These are phyloP conservation scores for Zygoascus bituminiphila DNA, from an alignment of 805 yeast species.

Conservation along the genomic window DNA sequence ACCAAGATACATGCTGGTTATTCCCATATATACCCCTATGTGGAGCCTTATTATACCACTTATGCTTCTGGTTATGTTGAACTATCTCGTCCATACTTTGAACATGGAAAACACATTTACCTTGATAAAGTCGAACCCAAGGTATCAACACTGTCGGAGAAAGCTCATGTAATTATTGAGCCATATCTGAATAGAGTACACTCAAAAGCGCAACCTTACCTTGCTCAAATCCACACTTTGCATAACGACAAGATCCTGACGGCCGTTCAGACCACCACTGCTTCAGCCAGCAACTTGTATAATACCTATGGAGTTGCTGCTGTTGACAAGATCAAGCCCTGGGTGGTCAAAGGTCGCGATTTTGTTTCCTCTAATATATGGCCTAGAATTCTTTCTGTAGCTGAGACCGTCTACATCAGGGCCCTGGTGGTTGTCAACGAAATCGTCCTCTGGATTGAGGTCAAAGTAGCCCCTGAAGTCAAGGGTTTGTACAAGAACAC, in stretches of 20 bases:
- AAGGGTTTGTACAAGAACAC: constrained; percentile 14
- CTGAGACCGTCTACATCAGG: neutral
- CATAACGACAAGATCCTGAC: neutral
- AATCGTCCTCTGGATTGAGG: constrained; percentile 9
- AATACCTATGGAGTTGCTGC: constrained; percentile 13
- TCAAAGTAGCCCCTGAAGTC: constrained; percentile 13
- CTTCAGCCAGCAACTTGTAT: constrained; percentile 3
- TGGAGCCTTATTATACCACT: constrained; percentile 13
- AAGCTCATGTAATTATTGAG: constrained; percentile 6
- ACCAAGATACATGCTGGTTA: constrained; percentile 15
- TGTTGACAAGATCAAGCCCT: constrained; percentile 6
- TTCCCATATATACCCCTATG: constrained; percentile 13
- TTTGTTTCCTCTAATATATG: constrained; percentile 4
- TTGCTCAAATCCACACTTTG: neutral
- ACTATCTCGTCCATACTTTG: constrained; percentile 10
- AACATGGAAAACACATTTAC: constrained; percentile 6
- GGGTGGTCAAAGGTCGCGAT: constrained; percentile 4
- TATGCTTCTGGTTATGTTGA: constrained; percentile 12
- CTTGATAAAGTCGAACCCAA: constrained; percentile 10
- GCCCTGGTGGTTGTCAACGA: neutral
- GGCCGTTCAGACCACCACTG: neutral
- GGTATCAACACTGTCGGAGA: neutral
- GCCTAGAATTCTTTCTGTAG: constrained; percentile 9
- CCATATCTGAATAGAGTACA: constrained; percentile 12
- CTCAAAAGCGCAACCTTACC: neutral